These are phyloP conservation scores for Fistulifera pelliculosa DNA, from an alignment of 108 stramenopile species.

Conservation along the genomic window DNA sequence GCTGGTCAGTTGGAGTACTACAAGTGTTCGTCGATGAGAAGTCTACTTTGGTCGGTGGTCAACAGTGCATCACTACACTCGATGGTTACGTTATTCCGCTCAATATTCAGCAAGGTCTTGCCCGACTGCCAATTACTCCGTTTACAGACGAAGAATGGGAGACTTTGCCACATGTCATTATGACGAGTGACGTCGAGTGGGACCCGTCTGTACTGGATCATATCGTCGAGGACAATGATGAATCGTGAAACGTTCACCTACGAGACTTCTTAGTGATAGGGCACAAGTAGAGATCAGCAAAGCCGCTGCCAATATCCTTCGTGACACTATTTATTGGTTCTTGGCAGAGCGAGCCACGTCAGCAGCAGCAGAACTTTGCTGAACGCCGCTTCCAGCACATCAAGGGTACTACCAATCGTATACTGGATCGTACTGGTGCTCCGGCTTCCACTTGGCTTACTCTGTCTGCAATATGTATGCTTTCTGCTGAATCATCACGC, in stretches of 20 bases:
- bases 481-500: constrained; percentile 7
- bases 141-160: constrained; percentile 22
- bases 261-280: constrained; percentile 10
- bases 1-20: constrained; percentile 15
- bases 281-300: constrained; percentile 14
- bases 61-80: constrained; percentile 18
- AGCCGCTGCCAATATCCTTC: constrained; percentile 5
- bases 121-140: constrained; percentile 11
- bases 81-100: constrained; percentile 25
- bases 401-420: constrained; percentile 7
- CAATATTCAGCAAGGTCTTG: constrained; percentile 10
- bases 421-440: constrained; percentile 18
- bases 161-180: constrained; percentile 21
- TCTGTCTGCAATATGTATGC: constrained; percentile 12
- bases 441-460: constrained; percentile 16
- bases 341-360: constrained; percentile 13
- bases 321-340: constrained; percentile 2
- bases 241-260: neutral
- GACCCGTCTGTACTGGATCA: constrained; percentile 15
- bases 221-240: constrained; percentile 3
- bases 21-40: constrained; percentile 14
- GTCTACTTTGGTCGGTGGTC: constrained; percentile 3
- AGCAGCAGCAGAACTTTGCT: constrained; percentile 20
- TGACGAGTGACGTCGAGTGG: constrained; percentile 24
- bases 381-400: constrained; percentile 9